Percentiles rank a stretch among this genome's conserved stretches.
These are phyloP conservation scores for Lunularia cruciata DNA, from an alignment of 225 moss, liverwort and hornwort genomes.

Conservation along the genomic window DNA sequence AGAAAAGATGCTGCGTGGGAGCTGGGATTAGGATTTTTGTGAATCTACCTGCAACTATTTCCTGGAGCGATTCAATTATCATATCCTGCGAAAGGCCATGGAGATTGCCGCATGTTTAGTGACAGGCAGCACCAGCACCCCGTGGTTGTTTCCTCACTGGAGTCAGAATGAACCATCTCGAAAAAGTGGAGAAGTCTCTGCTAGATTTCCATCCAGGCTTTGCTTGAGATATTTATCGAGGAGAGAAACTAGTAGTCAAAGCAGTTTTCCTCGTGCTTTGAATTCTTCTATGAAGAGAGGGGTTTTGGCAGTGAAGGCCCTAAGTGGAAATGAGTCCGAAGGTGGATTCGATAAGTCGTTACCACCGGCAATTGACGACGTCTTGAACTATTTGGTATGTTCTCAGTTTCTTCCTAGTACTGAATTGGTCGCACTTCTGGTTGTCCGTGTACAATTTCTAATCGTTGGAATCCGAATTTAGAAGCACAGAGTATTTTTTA, in stretches of 20 bases:
- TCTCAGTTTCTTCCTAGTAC: conserved; percentile 1
- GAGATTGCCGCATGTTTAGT: neutral
- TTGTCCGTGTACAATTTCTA: too few relatives aligned
- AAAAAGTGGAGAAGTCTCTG: neutral
- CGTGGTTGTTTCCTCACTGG: neutral
- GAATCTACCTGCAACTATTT: too few relatives aligned
- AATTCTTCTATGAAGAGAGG: neutral
- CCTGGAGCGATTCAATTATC: too few relatives aligned
- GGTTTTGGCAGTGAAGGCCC: neutral
- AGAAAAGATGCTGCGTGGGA: neutral
- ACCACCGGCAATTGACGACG: conserved; percentile 56
- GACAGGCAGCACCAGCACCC: neutral
- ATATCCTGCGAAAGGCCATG: too few relatives aligned
- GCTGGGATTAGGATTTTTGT: neutral
- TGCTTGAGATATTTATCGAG: neutral
- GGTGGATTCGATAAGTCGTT: conserved; percentile 27
- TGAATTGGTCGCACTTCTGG: too few relatives aligned
- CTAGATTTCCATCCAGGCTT: neutral
- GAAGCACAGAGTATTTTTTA: too few relatives aligned
- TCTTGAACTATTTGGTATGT: conserved; percentile 55
- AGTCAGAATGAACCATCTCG: neutral
- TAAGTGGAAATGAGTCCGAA: conserved; percentile 32
- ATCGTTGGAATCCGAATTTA: too few relatives aligned
- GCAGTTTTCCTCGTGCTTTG: neutral
- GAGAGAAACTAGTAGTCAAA: neutral